Base-by-base conservation (phyloP, 2,329 filamentous ascomycete species). In the Cordyceps fumosorosea region DNA sequence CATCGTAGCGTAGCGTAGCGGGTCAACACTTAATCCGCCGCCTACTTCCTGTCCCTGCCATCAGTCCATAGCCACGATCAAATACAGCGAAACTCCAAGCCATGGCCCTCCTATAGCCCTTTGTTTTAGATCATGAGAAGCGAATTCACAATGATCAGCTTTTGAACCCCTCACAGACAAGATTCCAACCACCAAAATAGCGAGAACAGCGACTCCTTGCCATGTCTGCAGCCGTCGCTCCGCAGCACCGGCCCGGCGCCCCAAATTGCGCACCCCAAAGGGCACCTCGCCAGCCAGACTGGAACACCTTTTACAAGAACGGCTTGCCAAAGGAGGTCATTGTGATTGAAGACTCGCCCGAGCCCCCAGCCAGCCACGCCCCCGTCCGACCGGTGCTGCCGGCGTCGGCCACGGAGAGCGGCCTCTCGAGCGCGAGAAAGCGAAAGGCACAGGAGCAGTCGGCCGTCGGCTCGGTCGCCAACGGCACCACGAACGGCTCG, bases 261-360 rank as follows among this genome's bases (percentile, higher is more conserved):
- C 12, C 52, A 40, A 42, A 61, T 44, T 55, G 58, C 58, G 58
- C 58, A 24, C 32, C 59, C 42, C 52, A 12, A 56, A 45, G 52
- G 45, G 18, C 32, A 32, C 42, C 52, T 62, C 81, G 80, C 73
- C 78, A 83, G 64, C 86, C 88, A 48, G 85, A 91, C 75, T 91
- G 89, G 89, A 79, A 82, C 62, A 82, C 83, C 64, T 91, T 90
- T 69, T 91, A 90, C 73, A 88, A 88, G 72, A 90, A 91, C 73
- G 89, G 89, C 10, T 75, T 89, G 32, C 89, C 89, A 10, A 86
- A 89, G 70, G 89, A 91, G 75, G 84, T 91, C 69, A 91, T 91
- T 71, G 84, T 91, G 66, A 91, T 91, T 69, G 83, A 87, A 66
- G 86, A 90, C 73, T 84, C 83, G 8, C 86, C 86, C 57, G 78